phyloP scores from a whole-genome alignment of 2,329 filamentous ascomycete genomes.

The Aspergillus aculeatinus region DNA sequence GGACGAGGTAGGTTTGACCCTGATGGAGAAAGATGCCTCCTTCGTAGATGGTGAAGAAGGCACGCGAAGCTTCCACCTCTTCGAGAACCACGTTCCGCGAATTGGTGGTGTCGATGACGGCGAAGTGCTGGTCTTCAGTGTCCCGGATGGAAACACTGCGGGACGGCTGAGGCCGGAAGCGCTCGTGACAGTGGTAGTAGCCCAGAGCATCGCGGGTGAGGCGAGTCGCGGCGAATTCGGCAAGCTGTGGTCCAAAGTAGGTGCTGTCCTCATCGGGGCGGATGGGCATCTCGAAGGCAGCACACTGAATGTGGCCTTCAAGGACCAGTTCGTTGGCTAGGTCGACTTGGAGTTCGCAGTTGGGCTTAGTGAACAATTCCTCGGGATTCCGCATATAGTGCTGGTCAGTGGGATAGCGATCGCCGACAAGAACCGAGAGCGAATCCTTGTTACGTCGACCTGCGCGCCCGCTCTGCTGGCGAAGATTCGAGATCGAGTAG shows the following conservation, averaged over 20 bases:
- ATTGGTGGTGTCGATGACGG: slow-evolving; percentile 81
- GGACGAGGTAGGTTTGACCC: slow-evolving; percentile 87
- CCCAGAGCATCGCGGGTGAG: slow-evolving; percentile 72
- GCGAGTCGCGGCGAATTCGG: slow-evolving; percentile 69
- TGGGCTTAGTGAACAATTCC: slow-evolving; percentile 85
- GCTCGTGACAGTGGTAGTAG: slow-evolving; percentile 85
- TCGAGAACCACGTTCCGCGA: slow-evolving; percentile 82
- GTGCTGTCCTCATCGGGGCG: slow-evolving; percentile 68
- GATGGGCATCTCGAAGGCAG: slow-evolving; percentile 92
- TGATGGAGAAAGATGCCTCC: slow-evolving; percentile 97
- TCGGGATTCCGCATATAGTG: slow-evolving; percentile 96
- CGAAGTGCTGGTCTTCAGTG: slow-evolving; percentile 87
- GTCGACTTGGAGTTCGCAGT: slow-evolving; percentile 85
- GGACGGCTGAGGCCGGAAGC: slow-evolving; percentile 82
- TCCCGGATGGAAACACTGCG: slow-evolving; percentile 84
- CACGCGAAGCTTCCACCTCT: slow-evolving; percentile 93
- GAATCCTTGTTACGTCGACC: slow-evolving; percentile 92
- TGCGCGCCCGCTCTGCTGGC: slow-evolving; percentile 91
- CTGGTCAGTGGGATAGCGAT: slow-evolving; percentile 87
- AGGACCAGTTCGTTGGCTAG: slow-evolving; percentile 86
- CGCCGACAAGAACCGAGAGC: slow-evolving; percentile 82
- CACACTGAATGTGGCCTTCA: slow-evolving; percentile 93
- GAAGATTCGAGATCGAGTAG: slow-evolving; percentile 89
- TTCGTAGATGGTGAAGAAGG: slow-evolving; percentile 93
- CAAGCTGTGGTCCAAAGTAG: slow-evolving; percentile 77